Percentiles rank a stretch among this genome's conserved stretches.
phyloP scores from a whole-genome alignment of 2,329 filamentous ascomycete species.

The Xylogone sp. region DNA sequence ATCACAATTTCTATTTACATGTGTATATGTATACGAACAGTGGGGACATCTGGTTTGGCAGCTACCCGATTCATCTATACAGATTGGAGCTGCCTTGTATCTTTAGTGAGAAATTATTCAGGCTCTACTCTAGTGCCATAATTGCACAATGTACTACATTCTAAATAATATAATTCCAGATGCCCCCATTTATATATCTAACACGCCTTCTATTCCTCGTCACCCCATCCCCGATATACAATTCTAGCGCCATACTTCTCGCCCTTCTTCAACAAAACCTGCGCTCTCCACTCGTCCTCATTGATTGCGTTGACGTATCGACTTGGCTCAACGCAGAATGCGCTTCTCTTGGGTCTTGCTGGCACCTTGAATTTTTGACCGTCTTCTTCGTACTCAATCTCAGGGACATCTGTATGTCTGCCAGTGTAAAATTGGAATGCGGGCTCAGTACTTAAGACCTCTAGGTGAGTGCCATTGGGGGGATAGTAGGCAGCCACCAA shows the following conservation, averaged over 20 bases:
- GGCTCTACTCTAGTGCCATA: not conserved
- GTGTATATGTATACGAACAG: not conserved
- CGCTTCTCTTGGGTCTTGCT: slow-evolving; percentile 64
- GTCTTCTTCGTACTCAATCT: slow-evolving; percentile 45
- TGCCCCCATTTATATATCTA: not conserved
- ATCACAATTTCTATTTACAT: not conserved
- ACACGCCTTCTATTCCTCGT: slow-evolving; percentile 33
- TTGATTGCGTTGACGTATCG: slow-evolving; percentile 89
- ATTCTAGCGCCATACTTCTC: slow-evolving; percentile 76
- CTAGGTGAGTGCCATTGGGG: slow-evolving; percentile 71
- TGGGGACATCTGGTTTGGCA: not conserved
- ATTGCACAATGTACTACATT: not conserved
- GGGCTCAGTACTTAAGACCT: slow-evolving; percentile 88
- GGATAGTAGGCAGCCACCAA: slow-evolving; percentile 73
- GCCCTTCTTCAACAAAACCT: slow-evolving; percentile 80
- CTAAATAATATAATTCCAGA: not conserved
- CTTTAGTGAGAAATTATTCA: too few relatives aligned
- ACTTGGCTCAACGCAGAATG: slow-evolving; percentile 90
- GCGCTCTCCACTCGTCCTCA: slow-evolving; percentile 71
- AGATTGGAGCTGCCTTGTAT: too few relatives aligned
- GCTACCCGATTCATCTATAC: too few relatives aligned
- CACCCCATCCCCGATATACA: slow-evolving; percentile 83
- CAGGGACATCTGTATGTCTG: slow-evolving; percentile 75
- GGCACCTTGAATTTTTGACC: slow-evolving; percentile 40
- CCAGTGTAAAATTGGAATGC: slow-evolving; percentile 98